Percentiles rank a stretch among this genome's conserved stretches.
Evolutionary conservation across 2,329 filamentous ascomycete species (phyloP).

Genomic region (Periconia macrospinosa): DNA sequence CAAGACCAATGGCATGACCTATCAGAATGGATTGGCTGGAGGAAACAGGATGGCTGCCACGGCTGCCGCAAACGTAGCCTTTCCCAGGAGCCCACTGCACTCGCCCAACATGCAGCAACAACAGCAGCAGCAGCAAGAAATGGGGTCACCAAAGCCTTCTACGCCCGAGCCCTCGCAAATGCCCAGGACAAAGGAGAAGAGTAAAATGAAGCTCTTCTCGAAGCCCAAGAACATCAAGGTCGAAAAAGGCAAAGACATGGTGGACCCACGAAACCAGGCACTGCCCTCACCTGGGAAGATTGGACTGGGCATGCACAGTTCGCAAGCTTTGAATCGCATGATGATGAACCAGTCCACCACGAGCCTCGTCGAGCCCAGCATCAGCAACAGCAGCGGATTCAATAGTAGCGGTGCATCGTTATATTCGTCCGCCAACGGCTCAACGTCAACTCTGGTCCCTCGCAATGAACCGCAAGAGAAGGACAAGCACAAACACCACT

Average conservation of each 20-base stretch:
- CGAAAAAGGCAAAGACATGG: slow-evolving; percentile 66
- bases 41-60: slow-evolving; percentile 67
- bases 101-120: slow-evolving; percentile 42
- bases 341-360: slow-evolving; percentile 70
- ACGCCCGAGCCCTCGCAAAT: slow-evolving; percentile 53
- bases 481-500: slow-evolving; percentile 75
- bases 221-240: slow-evolving; percentile 74
- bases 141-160: slow-evolving; percentile 37
- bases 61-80: slow-evolving; percentile 72
- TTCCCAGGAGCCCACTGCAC: slow-evolving; percentile 62
- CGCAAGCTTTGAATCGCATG: slow-evolving; percentile 64
- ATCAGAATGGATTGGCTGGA: slow-evolving; percentile 65
- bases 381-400: slow-evolving; percentile 46
- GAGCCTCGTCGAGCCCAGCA: slow-evolving; percentile 64
- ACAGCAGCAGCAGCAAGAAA: slow-evolving; percentile 51
- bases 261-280: slow-evolving; percentile 61
- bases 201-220: slow-evolving; percentile 81
- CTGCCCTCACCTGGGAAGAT: slow-evolving; percentile 67
- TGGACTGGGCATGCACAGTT: slow-evolving; percentile 66
- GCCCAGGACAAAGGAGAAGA: slow-evolving; percentile 66
- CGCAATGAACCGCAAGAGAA: slow-evolving; percentile 55
- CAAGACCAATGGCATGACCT: slow-evolving; percentile 46
- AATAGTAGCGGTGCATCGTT: slow-evolving; percentile 60
- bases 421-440: slow-evolving; percentile 76
- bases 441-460: slow-evolving; percentile 74